Evolutionary conservation across 306 rosid species (phyloP), one percentile per base, ranked within the genome.

Genomic region (Citrullus colocynthis): DNA sequence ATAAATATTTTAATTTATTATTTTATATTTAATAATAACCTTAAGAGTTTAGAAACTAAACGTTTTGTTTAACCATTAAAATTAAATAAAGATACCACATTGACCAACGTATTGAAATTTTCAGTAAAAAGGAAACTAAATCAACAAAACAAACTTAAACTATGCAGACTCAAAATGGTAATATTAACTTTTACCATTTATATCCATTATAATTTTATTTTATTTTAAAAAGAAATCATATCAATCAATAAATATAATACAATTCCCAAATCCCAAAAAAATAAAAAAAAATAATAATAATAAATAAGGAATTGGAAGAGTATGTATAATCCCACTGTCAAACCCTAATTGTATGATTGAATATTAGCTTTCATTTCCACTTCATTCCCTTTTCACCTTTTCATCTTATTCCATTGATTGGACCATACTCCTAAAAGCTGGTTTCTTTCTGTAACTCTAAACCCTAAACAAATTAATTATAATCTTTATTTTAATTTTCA

Each of bases 351-450:
- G 72, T 37, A 36, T 64, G 49, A 66, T 67, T 67, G 74, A 67
- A 55, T 41, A 67, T 9, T 67, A 67, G 74, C 55, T 67, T 42
- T 42, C 74, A 42, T 67, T 67, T 42, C 74, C 74, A 42, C 74
- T 21, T 67, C 74, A 67, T 67, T 67, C 74, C 34, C 54, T 67
- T 67, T 41, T 42, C 74, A 67, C 36, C 74, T 67, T 67, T 67
- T 42, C 34, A 41, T 67, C 36, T 41, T 42, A 67, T 67, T 67
- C 74, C 54, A 67, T 67, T 67, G 74, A 67, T 67, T 67, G 18
- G 74, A 67, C 74, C 13, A 42, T 42, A n/a, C 74, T 67, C 34
- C 36, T 55, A 67, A 67, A 67, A 67, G 32, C 49, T 18, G 72
- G 28, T 64, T 16, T 17, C 70, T 15, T 16, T 62, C 72, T 63